Evolutionary conservation across 2,329 filamentous ascomycete species (phyloP), one percentile per base, ranked within the genome.

Genomic region (Aspergillus aculeatinus): DNA sequence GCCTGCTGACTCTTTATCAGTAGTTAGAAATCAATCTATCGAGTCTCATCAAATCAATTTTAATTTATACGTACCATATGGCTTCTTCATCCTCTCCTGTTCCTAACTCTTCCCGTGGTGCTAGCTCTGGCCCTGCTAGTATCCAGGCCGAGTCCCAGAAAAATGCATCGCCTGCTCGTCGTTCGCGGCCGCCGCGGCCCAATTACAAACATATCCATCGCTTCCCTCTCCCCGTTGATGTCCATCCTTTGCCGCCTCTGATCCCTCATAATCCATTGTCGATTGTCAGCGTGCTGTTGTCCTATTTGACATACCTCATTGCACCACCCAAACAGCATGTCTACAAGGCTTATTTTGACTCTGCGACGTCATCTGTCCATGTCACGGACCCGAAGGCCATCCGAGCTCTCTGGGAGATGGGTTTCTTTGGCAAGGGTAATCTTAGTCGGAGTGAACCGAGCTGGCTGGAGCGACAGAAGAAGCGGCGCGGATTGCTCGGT

Each of bases 341-440:
- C 48, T 89, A 95, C 72, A 80, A 84, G 52, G 94, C 89, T 54
- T 85, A 89, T 65, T 97, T 94, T 82, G 94, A 92, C n/a, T 77
- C 85, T 1, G 85, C 89, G 59, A 96, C 92, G 3, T 86, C 88
- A 31, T 95, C 92, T 0, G 85, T 99, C 16, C 91, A 96, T 72
- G 83, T 99, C 59, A 91, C 87, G 19, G 89, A 97, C 73, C 81
- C 87, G 27, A 82, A 83, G 58, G 88, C 91, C 3, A 88, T 96
- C 63, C 84, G 89, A 57, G 91, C 89, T 1, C 77, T 99, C 25
- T 99, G 96, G 95, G 91, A 96, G 76, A 91, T 96, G 79, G 95
- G 95, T 5, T 99, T 99, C 77, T 99, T 94, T 76, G 96, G 96
- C 51, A 97, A 97, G 76, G 95, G 95, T 49, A 94, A 82, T 68